These are phyloP conservation scores for Rhododendron kiyosumense DNA, from an alignment of 148 eudicot species.

Conservation along the genomic window DNA sequence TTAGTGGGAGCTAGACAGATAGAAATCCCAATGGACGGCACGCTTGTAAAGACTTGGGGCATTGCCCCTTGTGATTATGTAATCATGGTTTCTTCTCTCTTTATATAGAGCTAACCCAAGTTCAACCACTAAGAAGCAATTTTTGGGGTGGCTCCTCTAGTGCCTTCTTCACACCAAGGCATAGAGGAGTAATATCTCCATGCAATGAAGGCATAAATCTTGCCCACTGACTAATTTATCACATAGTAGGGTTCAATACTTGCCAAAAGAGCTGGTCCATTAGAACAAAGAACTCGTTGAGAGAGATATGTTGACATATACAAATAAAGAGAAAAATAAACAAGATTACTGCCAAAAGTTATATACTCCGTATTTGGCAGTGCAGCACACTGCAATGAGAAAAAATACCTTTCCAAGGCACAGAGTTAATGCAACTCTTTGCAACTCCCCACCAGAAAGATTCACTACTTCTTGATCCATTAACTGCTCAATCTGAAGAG, in stretches of 20 bases:
- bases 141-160: not conserved
- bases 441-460: constrained; percentile 96
- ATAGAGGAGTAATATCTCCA: not conserved
- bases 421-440: constrained; percentile 88
- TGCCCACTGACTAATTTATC: not conserved
- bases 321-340: not conserved
- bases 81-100: too few relatives aligned
- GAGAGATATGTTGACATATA: not conserved
- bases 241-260: not conserved
- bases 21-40: not conserved
- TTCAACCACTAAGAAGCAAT: not conserved
- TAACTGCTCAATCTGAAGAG: too few relatives aligned
- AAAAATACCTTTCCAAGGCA: constrained; percentile 53
- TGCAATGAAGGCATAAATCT: not conserved
- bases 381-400: not conserved
- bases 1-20: not conserved
- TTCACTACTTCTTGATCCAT: constrained; percentile 97
- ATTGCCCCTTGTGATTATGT: not conserved
- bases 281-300: not conserved
- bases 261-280: not conserved
- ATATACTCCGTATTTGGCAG: not conserved
- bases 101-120: too few relatives aligned
- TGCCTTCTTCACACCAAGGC: not conserved
- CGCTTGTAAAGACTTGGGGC: not conserved
- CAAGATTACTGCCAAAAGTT: not conserved